phyloP scores from a whole-genome alignment of 1,284 basidiomycete genomes.

The Ustilago esculenta region DNA sequence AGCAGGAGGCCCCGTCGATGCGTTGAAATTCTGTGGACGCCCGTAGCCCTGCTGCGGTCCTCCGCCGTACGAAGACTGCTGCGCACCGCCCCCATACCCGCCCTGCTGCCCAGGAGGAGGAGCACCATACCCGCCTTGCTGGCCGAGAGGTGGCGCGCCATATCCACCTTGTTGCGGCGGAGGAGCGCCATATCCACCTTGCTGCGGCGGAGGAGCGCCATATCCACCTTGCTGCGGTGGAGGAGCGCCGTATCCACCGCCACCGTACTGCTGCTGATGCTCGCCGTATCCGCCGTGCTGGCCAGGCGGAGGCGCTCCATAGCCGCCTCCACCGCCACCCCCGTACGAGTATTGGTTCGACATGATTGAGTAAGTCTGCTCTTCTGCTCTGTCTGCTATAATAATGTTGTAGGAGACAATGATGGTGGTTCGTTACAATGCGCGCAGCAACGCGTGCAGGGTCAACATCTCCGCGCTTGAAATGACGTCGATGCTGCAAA shows the following conservation, averaged over 20 bases:
- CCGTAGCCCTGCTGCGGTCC: conserved; percentile 11
- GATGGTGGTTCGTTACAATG: too few relatives aligned
- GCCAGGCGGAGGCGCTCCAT: conserved; percentile 40
- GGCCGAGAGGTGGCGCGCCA: conserved; percentile 30
- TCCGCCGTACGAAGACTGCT: conserved; percentile 18
- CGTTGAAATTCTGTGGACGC: conserved; percentile 46
- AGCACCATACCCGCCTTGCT: conserved; percentile 29
- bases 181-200: conserved; percentile 34
- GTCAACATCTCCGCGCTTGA: too few relatives aligned
- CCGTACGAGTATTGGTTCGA: conserved; percentile 53
- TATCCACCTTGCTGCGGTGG: conserved; percentile 26
- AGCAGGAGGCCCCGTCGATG: conserved; percentile 50
- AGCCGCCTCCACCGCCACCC: conserved; percentile 31
- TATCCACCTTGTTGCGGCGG: conserved; percentile 33
- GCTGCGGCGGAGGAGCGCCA: conserved; percentile 22
- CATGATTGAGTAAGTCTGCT: conserved; percentile 20
- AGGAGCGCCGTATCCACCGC: conserved; percentile 30
- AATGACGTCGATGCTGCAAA: too few relatives aligned
- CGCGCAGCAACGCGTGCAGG: too few relatives aligned
- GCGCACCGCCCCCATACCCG: conserved; percentile 14
- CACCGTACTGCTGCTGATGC: conserved; percentile 24
- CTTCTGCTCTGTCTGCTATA: too few relatives aligned
- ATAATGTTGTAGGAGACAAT: too few relatives aligned
- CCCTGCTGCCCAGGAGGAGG: conserved; percentile 29
- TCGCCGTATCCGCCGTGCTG: conserved; percentile 35